Evolutionary conservation across 2,329 filamentous ascomycete species (phyloP).

Genomic region (Ophiostoma sp.): DNA sequence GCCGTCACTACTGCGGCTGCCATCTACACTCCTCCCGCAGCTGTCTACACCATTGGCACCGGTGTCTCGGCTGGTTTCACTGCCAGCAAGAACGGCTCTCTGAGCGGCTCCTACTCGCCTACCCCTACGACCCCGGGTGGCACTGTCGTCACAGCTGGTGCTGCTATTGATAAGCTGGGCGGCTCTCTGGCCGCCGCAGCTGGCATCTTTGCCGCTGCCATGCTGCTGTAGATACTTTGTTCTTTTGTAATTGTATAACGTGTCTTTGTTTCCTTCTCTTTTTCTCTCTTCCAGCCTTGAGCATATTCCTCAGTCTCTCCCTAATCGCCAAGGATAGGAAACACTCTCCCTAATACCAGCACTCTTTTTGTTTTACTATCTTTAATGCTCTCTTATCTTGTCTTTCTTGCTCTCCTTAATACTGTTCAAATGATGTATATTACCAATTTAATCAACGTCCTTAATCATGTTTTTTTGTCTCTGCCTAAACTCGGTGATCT

Average conservation of each 20-base stretch:
- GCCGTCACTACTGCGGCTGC: slow-evolving; percentile 16
- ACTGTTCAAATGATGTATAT: slow-evolving; percentile 1
- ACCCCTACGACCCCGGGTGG: slow-evolving; percentile 10
- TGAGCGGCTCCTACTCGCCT: slow-evolving; percentile 14
- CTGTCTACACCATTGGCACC: background rate
- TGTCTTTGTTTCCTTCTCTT: background rate
- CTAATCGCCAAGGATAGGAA: background rate
- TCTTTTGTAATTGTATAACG: background rate
- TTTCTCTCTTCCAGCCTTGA: background rate
- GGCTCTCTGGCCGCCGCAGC: slow-evolving; percentile 15
- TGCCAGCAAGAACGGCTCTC: slow-evolving; percentile 8
- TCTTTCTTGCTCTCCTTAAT: background rate
- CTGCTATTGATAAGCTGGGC: slow-evolving; percentile 14
- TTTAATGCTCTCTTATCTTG: background rate
- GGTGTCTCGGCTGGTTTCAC: slow-evolving; percentile 1
- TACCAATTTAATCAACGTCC: background rate
- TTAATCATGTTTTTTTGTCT: no score
- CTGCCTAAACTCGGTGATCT: background rate
- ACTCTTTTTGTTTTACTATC: background rate
- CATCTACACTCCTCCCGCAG: background rate
- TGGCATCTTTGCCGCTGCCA: slow-evolving; percentile 12
- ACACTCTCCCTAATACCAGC: background rate
- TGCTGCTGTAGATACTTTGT: slow-evolving; percentile 17
- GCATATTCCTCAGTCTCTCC: background rate
- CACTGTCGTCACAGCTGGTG: slow-evolving; percentile 19